Conservation (phyloP, 169 alveolate genomes). For the Cyclospora cayetanensis region DNA sequence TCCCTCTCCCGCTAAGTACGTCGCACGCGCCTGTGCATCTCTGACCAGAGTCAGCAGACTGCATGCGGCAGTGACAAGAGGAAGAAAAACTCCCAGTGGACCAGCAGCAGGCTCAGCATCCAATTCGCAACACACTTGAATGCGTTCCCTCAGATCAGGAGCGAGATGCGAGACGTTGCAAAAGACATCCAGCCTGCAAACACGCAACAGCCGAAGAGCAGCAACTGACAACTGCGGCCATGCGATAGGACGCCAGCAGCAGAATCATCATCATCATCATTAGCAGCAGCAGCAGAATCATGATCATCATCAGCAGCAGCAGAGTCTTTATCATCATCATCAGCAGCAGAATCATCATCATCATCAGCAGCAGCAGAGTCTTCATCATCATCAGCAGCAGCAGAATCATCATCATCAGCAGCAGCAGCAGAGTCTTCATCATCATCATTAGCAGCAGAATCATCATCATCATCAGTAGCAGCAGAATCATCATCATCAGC, state of each 20-base stretch:
- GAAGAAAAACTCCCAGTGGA: not conserved
- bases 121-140: not conserved
- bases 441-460: too few species aligned
- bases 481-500: too few species aligned
- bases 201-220: too few species aligned
- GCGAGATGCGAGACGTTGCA: slow-evolving; percentile 7
- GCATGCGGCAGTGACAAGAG: slow-evolving; percentile 27
- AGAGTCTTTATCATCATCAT: not conserved
- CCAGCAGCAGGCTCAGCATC: slow-evolving; percentile 8
- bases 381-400: not conserved
- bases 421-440: too few species aligned
- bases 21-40: too few species aligned
- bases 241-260: slow-evolving; percentile 23
- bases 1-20: too few species aligned
- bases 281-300: slow-evolving; percentile 33
- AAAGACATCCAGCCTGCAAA: slow-evolving; percentile 22
- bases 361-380: not conserved
- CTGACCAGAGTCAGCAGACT: too few species aligned
- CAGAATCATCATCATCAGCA: not conserved
- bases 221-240: too few species aligned
- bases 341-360: not conserved
- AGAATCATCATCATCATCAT: slow-evolving; percentile 34
- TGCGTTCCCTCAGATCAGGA: not conserved
- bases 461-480: too few species aligned
- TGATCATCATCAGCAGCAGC: not conserved